These are phyloP conservation scores for Trichoderma sp. DNA, from an alignment of 2,329 filamentous ascomycete species.

Conservation along the genomic window DNA sequence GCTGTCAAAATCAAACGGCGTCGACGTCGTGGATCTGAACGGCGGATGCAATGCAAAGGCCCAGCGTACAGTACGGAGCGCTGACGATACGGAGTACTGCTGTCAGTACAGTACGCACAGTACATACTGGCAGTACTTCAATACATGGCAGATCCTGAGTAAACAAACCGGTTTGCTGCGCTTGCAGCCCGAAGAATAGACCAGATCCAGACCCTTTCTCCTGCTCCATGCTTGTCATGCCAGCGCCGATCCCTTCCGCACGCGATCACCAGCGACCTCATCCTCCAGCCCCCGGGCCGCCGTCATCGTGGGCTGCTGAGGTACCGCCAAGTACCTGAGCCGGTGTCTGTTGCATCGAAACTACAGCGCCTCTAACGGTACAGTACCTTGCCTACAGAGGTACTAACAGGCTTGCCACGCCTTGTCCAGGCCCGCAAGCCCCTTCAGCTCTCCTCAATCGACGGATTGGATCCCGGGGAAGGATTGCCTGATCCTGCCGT, in stretches of 20 bases:
- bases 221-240: constrained; percentile 10
- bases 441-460: neutral
- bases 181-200: neutral
- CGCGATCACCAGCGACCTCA: constrained; percentile 21
- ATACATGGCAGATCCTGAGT: neutral
- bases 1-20: neutral
- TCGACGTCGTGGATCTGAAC: neutral
- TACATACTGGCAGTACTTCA: too few species aligned
- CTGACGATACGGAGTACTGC: neutral
- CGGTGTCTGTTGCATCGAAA: neutral
- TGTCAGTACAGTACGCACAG: too few species aligned
- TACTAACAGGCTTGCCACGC: neutral
- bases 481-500: neutral
- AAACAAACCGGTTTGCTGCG: constrained; percentile 7
- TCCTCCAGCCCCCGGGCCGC: constrained; percentile 16
- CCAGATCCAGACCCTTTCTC: neutral
- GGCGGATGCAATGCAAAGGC: neutral
- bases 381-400: too few species aligned
- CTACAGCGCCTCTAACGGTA: neutral
- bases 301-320: constrained; percentile 9
- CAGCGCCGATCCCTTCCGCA: constrained; percentile 25
- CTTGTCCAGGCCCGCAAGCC: neutral
- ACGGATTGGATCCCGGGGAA: neutral
- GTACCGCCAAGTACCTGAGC: constrained; percentile 10
- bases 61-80: neutral